These are phyloP conservation scores for Saccharomycopsis sp. DNA, from an alignment of 805 yeast species.

Conservation along the genomic window DNA sequence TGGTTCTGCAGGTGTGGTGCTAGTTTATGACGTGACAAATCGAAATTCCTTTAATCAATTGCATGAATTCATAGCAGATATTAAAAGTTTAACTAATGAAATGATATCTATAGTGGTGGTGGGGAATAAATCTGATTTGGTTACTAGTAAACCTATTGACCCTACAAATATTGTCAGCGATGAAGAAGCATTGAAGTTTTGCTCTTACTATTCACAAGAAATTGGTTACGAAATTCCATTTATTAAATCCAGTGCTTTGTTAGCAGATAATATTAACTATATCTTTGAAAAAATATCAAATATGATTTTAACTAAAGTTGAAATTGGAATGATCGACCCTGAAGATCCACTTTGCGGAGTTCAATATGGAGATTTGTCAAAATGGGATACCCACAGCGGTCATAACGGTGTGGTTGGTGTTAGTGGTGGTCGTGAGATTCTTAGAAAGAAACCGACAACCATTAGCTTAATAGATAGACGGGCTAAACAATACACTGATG, in stretches of 20 bases:
- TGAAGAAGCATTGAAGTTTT: constrained; percentile 31
- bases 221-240: constrained; percentile 31
- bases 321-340: constrained; percentile 41
- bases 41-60: constrained; percentile 26
- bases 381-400: constrained; percentile 28
- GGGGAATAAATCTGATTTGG: constrained; percentile 31
- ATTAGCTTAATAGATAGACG: constrained; percentile 17
- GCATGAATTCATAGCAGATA: constrained; percentile 29
- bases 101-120: constrained; percentile 29
- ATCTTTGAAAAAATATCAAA: constrained; percentile 34
- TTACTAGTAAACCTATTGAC: constrained; percentile 23
- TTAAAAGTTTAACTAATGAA: constrained; percentile 25
- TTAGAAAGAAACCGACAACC: constrained; percentile 16
- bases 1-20: constrained; percentile 32
- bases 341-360: constrained; percentile 41
- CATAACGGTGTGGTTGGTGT: constrained; percentile 22
- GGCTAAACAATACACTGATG: constrained; percentile 1
- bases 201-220: constrained; percentile 25
- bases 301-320: constrained; percentile 39
- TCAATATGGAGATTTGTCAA: constrained; percentile 42
- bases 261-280: constrained; percentile 36
- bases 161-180: constrained; percentile 28
- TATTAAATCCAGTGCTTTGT: constrained; percentile 34
- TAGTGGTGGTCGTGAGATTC: constrained; percentile 20
- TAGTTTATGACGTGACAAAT: constrained; percentile 30